Base-by-base conservation (phyloP, 1,139 yeast genomes). In the Sugiyamaella japonica region DNA sequence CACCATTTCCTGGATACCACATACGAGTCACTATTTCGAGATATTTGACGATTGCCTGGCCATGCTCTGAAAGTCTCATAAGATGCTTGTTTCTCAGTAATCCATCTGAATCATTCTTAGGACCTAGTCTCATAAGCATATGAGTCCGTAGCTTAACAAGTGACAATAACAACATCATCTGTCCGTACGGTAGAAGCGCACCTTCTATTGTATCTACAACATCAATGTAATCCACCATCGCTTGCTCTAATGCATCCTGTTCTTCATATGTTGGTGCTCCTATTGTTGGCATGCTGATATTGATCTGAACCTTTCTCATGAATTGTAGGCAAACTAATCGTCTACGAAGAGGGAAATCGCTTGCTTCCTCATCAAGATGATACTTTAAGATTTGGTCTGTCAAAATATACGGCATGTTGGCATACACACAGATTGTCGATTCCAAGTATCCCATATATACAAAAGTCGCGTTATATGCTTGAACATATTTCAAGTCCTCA, bases 171-270 rank as follows among this genome's bases (percentile, higher is more conserved):
- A 50, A 31, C 29, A 42, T 20, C 7, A 56, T 25, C 43, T 56
- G 58, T 10, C 58, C 58, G 31, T 47, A 56, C 13, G 56, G 54
- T 13, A 50, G 36, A 3, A 50, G n/a, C 2, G 36, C 17, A 2
- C 58, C 58, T 46, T 56, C 58, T 6, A 50, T 13, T 6, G 15
- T 23, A 34, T 44, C 52, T 2, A 53, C 17, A 8, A 31, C 13
- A 6, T 29, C 38, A 12, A 53, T 49, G 39, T 40, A 53, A 15
- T 45, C 31, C 8, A 40, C 15, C 8, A 53, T 45, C 29, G 48
- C 58, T 15, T 46, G 44, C 46, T 49, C 50, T 13, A 55, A 41
- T 2, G 42, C 40, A 13, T 42, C 48, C 16, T 39, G 47, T 12
- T 50, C 52, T 16, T 46, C 49, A 28, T 31, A 38, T 28, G 38